Evolutionary conservation across 495 filamentous ascomycete species (phyloP).

Genomic region (Hypoxylon intermedium): DNA sequence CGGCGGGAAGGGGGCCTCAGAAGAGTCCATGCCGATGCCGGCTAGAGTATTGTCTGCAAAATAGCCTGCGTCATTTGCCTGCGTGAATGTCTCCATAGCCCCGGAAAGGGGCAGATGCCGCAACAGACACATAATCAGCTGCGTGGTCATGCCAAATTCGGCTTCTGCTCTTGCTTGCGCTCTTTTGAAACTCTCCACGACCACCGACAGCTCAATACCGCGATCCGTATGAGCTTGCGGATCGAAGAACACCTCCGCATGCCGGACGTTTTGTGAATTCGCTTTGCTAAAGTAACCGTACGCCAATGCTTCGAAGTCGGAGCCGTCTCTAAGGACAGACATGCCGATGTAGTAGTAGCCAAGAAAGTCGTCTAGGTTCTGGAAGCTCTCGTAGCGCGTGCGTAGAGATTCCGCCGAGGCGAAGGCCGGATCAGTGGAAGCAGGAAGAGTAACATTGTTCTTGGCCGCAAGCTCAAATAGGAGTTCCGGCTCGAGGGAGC

Average conservation of each 20-base stretch:
- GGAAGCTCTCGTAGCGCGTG: slow-evolving; percentile 67
- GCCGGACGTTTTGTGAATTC: slow-evolving; percentile 65
- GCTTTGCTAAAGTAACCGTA: slow-evolving; percentile 75
- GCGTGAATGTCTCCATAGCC: slow-evolving; percentile 56
- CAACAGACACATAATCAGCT: slow-evolving; percentile 73
- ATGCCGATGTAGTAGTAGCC: slow-evolving; percentile 81
- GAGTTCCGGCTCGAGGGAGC: slow-evolving; percentile 68
- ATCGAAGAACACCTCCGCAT: slow-evolving; percentile 83
- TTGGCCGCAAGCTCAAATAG: slow-evolving; percentile 71
- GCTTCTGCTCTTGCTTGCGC: slow-evolving; percentile 66
- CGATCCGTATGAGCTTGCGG: slow-evolving; percentile 75
- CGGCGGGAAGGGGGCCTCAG: slow-evolving; percentile 69
- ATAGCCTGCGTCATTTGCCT: slow-evolving; percentile 56
- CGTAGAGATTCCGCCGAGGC: slow-evolving; percentile 63
- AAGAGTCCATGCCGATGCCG: slow-evolving; percentile 72
- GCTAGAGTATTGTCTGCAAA: slow-evolving; percentile 61
- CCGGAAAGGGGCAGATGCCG: slow-evolving; percentile 68
- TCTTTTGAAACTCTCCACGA: slow-evolving; percentile 64
- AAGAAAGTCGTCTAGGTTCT: slow-evolving; percentile 78
- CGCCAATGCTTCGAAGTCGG: slow-evolving; percentile 76
- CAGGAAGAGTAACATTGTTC: slow-evolving; percentile 68
- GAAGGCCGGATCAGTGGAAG: slow-evolving; percentile 62
- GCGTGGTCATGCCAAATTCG: slow-evolving; percentile 68
- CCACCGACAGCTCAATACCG: slow-evolving; percentile 64
- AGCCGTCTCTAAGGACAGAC: slow-evolving; percentile 60